Evolutionary conservation across 2,329 filamentous ascomycete species (phyloP).

Genomic region (Stemphylium beticola): DNA sequence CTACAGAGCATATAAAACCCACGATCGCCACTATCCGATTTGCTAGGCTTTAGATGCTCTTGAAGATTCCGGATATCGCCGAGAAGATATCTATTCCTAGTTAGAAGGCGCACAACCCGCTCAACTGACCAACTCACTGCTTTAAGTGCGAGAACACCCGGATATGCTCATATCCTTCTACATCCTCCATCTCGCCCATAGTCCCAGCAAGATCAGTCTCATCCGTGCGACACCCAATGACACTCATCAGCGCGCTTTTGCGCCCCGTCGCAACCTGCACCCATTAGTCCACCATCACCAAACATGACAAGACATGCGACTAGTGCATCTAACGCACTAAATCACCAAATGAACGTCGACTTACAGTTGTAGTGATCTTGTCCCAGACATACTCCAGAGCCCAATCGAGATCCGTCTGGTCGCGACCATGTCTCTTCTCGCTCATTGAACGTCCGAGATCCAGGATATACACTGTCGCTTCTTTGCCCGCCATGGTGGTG

Average conservation of each 20-base stretch:
- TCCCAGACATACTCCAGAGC: conserved; percentile 94
- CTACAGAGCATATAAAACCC: conserved; percentile 20
- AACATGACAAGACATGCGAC: background rate
- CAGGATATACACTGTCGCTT: conserved; percentile 89
- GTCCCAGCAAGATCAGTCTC: conserved; percentile 48
- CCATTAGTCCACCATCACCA: background rate
- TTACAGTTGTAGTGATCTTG: conserved; percentile 77
- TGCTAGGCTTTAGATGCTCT: conserved; percentile 68
- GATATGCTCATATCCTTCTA: conserved; percentile 81
- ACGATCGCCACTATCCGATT: conserved; percentile 75
- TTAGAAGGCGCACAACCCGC: background rate
- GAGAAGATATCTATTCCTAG: conserved; percentile 63
- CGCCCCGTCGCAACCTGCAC: conserved; percentile 66
- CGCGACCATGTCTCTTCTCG: conserved; percentile 70
- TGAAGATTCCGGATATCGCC: conserved; percentile 71
- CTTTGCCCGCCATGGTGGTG: conserved; percentile 82
- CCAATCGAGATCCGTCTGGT: conserved; percentile 85
- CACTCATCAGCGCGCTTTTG: conserved; percentile 77
- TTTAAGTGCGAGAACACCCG: conserved; percentile 68
- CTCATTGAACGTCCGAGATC: conserved; percentile 90
- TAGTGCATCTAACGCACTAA: conserved; percentile 19
- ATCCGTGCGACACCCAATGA: conserved; percentile 83
- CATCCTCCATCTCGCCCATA: conserved; percentile 65
- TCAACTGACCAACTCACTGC: conserved; percentile 59
- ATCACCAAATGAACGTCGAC: conserved; percentile 42